Evolutionary conservation across 2,329 filamentous ascomycete genomes (phyloP), one percentile per base, ranked within the genome.

Genomic region (Fonsecaea pugnacius): DNA sequence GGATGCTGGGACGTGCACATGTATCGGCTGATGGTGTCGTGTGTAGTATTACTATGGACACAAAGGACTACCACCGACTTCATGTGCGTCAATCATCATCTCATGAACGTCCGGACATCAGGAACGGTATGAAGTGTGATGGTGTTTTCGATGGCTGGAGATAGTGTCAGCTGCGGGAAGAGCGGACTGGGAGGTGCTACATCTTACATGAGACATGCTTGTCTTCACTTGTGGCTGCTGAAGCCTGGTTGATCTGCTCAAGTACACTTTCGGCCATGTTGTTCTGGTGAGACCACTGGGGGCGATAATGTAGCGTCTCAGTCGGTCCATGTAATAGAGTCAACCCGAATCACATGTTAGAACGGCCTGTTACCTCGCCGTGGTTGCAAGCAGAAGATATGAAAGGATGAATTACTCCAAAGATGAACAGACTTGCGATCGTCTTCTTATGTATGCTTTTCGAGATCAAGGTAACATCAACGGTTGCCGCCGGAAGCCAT

Each of bases 11-110:
- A 32, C 12, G 40, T 40, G 16, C 2, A n/a, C 14, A 90, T 83
- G 0, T 87, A 88, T 78, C 91, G 86, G n/a, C 88, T 88, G 53
- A 92, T 78, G 50, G n/a, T 21, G 18, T 46, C 54, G 18, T 50
- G 48, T 3, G n/a, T n/a, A n/a, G n/a, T n/a, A n/a, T n/a, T n/a
- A n/a, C n/a, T n/a, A n/a, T n/a, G n/a, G 55, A 12, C 35, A 40
- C 16, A n/a, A 63, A 7, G 38, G 43, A 48, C 24, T 12, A 14
- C 3, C 43, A 27, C 24, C 21, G 24, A 48, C 21, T 27, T 10
- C 14, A 18, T 12, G 16, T n/a, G 21, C 2, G 9, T 14, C 21
- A 24, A 14, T 24, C 4, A 24, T 18, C 21, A 27, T 27, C 21
- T 24, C 5, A 48, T 24, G 24, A 18, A 27, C 21, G 18, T 2